Evolutionary conservation across 305 asterid species (phyloP).

Genomic region (Salvia sclarea): DNA sequence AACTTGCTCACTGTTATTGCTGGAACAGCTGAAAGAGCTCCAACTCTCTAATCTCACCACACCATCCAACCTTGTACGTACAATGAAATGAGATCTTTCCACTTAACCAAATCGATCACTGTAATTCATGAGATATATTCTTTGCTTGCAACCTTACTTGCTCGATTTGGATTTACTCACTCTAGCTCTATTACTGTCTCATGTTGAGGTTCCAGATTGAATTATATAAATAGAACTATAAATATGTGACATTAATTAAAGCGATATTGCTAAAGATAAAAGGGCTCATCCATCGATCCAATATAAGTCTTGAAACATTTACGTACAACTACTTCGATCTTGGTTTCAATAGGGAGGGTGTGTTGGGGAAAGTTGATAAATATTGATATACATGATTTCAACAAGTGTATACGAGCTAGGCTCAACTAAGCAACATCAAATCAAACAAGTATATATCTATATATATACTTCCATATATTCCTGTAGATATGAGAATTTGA

Average conservation of each 20-base stretch:
- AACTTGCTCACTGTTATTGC: slow-evolving; percentile 87
- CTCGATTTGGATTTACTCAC: too few relatives aligned
- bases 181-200: too few relatives aligned
- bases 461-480: too few relatives aligned
- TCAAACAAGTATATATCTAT: neutral
- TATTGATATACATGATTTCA: neutral
- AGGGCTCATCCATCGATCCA: neutral
- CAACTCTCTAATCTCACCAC: slow-evolving; percentile 54
- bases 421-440: neutral
- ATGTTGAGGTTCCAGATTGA: too few relatives aligned
- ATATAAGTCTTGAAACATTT: neutral
- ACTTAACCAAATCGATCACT: slow-evolving; percentile 15
- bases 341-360: too few relatives aligned
- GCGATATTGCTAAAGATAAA: neutral
- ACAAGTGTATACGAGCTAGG: neutral
- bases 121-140: neutral
- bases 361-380: too few relatives aligned
- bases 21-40: slow-evolving; percentile 75
- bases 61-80: slow-evolving; percentile 32
- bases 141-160: too few relatives aligned
- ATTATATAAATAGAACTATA: too few relatives aligned
- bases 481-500: neutral
- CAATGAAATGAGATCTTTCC: neutral
- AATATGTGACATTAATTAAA: too few relatives aligned
- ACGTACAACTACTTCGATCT: too few relatives aligned